phyloP scores from a whole-genome alignment of 2,329 filamentous ascomycete species.

The Paraphoma sp. region DNA sequence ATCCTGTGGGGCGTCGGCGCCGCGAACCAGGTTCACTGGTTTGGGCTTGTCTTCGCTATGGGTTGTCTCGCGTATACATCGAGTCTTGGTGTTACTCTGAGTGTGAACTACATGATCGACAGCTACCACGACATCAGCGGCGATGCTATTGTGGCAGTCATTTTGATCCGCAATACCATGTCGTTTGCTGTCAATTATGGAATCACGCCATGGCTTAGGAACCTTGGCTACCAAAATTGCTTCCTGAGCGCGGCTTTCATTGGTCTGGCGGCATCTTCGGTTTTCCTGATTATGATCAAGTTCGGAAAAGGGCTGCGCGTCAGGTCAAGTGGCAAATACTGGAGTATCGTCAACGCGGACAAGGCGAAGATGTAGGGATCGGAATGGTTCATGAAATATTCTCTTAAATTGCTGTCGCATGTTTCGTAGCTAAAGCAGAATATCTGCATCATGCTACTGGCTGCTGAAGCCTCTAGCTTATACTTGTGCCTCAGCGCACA shows the following conservation, averaged over 20 bases:
- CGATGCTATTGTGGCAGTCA: slow-evolving; percentile 59
- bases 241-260: slow-evolving; percentile 54
- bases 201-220: slow-evolving; percentile 54
- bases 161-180: slow-evolving; percentile 59
- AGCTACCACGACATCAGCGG: slow-evolving; percentile 57
- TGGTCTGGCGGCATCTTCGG: slow-evolving; percentile 50
- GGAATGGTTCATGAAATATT: background rate
- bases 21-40: slow-evolving; percentile 57
- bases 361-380: slow-evolving; percentile 4
- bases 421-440: too few relatives aligned
- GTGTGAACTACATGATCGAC: slow-evolving; percentile 57
- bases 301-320: slow-evolving; percentile 54
- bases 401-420: too few relatives aligned
- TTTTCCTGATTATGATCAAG: slow-evolving; percentile 54
- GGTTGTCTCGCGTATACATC: slow-evolving; percentile 38
- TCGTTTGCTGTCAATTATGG: slow-evolving; percentile 60
- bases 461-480: too few relatives aligned
- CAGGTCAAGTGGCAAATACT: slow-evolving; percentile 37
- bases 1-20: slow-evolving; percentile 61
- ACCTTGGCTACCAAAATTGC: slow-evolving; percentile 52
- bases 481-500: too few relatives aligned
- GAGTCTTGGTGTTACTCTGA: slow-evolving; percentile 51
- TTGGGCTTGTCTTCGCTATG: slow-evolving; percentile 58
- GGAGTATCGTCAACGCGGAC: slow-evolving; percentile 36
- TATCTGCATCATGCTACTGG: too few relatives aligned